Evolutionary conservation across 1,284 basidiomycete species (phyloP), one percentile per base, ranked within the genome.

Genomic region (Puccinia coronata): DNA sequence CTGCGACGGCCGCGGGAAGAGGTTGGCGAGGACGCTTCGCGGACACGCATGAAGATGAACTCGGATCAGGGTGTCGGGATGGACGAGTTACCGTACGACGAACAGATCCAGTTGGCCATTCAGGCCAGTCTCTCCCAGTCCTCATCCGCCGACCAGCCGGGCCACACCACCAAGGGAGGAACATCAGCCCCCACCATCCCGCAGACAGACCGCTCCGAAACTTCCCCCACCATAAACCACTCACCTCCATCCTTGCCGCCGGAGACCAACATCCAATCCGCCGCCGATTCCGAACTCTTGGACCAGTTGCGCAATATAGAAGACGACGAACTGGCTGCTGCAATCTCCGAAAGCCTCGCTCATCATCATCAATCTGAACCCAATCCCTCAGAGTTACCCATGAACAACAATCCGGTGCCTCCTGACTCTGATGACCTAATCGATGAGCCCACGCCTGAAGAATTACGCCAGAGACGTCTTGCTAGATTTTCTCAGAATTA

Each of bases 401-500:
- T 51, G 23, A 55, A 20, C 53, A 25, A 39, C 20, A 63, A 51
- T 34, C 55, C 73, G 18, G 57, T 57, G 5, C 47, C 34, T 25
- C 76, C 41, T n/a, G 39, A n/a, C 16, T 23, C 36, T 61, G 67
- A 71, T 43, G 20, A 69, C 18, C n/a, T 55, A 16, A 55, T 65
- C 28, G 78, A 80, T 59, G 78, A 80, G 63, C 78, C 78, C 25
- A 59, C 78, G 18, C 67, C 78, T 51, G 78, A 80, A 61, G 69
- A 80, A 34, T 31, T 80, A 14, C 65, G 78, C 14, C 51, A 55
- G 25, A 70, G 55, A 61, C 65, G 78, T 47, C 63, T 80, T 16
- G 78, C 78, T 31, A 53, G 78, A 8, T 80, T 80, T 63, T 72
- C 67, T 49, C n/a, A 69, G 47, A 69, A 67, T 67, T 67, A 25